Percentiles rank a stretch among this genome's conserved stretches.
Conservation (phyloP, 2,329 filamentous ascomycete species). For the Colletotrichum tropicicola region DNA sequence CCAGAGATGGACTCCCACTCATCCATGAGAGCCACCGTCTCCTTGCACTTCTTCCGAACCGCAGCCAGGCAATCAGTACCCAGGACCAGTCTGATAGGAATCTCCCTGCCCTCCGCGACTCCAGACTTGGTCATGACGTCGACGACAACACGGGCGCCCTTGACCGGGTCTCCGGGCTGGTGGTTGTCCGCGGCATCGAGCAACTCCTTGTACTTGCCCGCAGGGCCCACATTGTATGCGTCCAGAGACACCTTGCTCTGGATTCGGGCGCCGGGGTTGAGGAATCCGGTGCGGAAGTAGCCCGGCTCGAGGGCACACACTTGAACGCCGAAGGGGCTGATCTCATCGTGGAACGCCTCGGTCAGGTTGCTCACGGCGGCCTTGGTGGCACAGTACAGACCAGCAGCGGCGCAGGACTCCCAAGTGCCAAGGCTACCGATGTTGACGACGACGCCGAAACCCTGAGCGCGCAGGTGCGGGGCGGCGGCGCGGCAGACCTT, state of each 20-base stretch:
- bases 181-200: slow-evolving; percentile 51
- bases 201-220: slow-evolving; percentile 36
- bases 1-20: slow-evolving; percentile 58
- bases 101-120: slow-evolving; percentile 52
- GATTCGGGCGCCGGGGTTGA: slow-evolving; percentile 45
- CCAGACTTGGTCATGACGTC: slow-evolving; percentile 64
- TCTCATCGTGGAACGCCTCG: slow-evolving; percentile 52
- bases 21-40: slow-evolving; percentile 52
- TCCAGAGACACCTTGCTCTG: slow-evolving; percentile 40
- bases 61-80: slow-evolving; percentile 58
- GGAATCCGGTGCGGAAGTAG: slow-evolving; percentile 61
- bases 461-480: slow-evolving; percentile 53
- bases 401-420: slow-evolving; percentile 45
- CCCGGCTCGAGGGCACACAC: slow-evolving; percentile 58
- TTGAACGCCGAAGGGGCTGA: slow-evolving; percentile 54
- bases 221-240: slow-evolving; percentile 41
- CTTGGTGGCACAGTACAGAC: slow-evolving; percentile 56
- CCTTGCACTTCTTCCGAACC: slow-evolving; percentile 53
- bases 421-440: slow-evolving; percentile 59
- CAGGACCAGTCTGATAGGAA: slow-evolving; percentile 63
- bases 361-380: slow-evolving; percentile 53
- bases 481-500: slow-evolving; percentile 58
- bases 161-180: slow-evolving; percentile 64
- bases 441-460: slow-evolving; percentile 46
- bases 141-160: slow-evolving; percentile 60